Conservation (phyloP, 1,284 basidiomycete genomes). For the Schizophyllum amplum region DNA sequence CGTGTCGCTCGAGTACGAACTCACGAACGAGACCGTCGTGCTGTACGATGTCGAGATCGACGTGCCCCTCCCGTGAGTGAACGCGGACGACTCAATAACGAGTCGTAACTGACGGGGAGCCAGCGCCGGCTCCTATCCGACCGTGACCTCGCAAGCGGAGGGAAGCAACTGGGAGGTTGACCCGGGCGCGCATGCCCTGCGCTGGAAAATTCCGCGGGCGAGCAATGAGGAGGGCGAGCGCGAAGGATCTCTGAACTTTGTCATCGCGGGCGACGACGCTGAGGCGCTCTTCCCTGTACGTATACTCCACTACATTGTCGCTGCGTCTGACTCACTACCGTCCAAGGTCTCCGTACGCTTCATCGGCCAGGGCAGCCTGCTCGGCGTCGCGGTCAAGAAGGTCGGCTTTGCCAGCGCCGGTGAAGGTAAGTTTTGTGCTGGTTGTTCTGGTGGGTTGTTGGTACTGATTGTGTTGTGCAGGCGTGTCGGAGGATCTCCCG, state of each 20-base stretch:
- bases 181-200: constrained; percentile 68
- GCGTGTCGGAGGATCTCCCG: neutral
- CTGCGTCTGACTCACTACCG: neutral
- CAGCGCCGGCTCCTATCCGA: constrained; percentile 78
- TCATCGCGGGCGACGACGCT: constrained; percentile 74
- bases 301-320: neutral
- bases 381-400: neutral
- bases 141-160: constrained; percentile 63
- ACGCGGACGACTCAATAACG: constrained; percentile 15
- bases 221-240: constrained; percentile 37
- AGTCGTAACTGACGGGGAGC: constrained; percentile 1
- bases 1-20: constrained; percentile 95
- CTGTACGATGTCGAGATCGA: constrained; percentile 84
- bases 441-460: neutral
- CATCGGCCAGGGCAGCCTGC: neutral
- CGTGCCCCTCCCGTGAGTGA: constrained; percentile 81
- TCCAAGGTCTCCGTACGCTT: neutral
- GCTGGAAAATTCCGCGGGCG: constrained; percentile 73
- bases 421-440: neutral
- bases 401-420: neutral
- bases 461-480: neutral
- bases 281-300: constrained; percentile 88
- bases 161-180: constrained; percentile 74
- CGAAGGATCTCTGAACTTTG: constrained; percentile 84
- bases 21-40: constrained; percentile 76